phyloP scores from a whole-genome alignment of 176 grass and related monocot genomes.

The Paspalum vaginatum region DNA sequence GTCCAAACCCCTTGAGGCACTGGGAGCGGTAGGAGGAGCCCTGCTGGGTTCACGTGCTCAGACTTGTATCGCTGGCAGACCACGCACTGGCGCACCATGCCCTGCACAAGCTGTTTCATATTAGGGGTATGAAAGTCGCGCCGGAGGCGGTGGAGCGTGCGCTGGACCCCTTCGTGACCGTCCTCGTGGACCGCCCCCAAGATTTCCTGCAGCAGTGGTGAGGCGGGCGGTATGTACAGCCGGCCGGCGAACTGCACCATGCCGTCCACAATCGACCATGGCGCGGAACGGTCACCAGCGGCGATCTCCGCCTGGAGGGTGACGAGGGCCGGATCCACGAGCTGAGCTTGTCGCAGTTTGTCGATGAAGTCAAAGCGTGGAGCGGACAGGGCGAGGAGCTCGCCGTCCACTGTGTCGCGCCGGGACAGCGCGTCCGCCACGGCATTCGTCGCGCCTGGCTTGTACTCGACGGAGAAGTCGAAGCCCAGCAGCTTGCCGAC shows the following conservation, averaged over 20 bases:
- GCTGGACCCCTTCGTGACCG: background rate
- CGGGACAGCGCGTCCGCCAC: background rate
- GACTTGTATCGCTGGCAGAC: no score
- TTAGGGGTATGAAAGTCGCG: no score
- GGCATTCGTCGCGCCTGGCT: background rate
- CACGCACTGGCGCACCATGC: no score
- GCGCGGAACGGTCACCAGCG: rapidly evolving
- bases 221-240: background rate
- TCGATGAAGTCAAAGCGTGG: no score
- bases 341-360: no score
- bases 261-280: no score
- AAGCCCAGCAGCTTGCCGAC: background rate
- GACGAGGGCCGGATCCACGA: background rate
- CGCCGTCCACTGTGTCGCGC: background rate
- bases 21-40: no score
- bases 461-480: background rate
- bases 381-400: background rate
- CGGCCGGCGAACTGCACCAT: background rate
- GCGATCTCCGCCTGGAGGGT: background rate
- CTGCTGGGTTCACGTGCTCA: no score
- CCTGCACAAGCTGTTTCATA: no score
- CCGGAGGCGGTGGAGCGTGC: no score
- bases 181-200: background rate
- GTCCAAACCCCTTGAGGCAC: no score
- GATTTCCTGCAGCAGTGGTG: background rate